Conservation (phyloP, 2,329 filamentous ascomycete genomes). For the Calonectria naviculata region DNA sequence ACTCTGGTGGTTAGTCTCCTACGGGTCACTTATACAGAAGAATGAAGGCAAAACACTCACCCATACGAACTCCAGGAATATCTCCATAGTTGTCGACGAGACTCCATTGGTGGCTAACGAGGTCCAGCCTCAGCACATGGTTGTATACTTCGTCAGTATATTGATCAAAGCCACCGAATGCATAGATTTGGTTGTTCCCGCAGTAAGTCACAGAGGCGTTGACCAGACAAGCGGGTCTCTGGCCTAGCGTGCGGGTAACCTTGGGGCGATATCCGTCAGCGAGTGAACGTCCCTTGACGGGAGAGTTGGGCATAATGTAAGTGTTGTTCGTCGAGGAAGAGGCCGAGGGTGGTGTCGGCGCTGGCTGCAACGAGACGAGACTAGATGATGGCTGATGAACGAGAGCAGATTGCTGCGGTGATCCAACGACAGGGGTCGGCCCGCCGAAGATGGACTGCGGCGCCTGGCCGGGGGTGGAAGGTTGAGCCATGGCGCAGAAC, state of each 20-base stretch:
- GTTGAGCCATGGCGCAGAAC: constrained; percentile 54
- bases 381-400: constrained; percentile 42
- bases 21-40: background rate
- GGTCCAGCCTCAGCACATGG: constrained; percentile 90
- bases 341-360: constrained; percentile 37
- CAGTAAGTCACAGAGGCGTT: constrained; percentile 99
- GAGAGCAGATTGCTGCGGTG: constrained; percentile 36
- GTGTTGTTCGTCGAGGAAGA: constrained; percentile 74
- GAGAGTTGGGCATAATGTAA: constrained; percentile 91
- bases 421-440: constrained; percentile 42
- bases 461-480: constrained; percentile 56
- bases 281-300: constrained; percentile 72
- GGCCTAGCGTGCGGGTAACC: constrained; percentile 81
- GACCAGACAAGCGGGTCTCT: constrained; percentile 91
- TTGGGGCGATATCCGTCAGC: constrained; percentile 85
- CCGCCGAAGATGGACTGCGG: constrained; percentile 61
- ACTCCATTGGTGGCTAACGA: constrained; percentile 91
- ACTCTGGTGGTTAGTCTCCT: constrained; percentile 18
- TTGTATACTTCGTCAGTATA: constrained; percentile 99
- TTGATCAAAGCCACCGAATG: constrained; percentile 98
- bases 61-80: constrained; percentile 97
- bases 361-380: constrained; percentile 39
- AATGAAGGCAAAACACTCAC: constrained; percentile 60
- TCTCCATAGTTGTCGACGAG: constrained; percentile 98
- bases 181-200: constrained; percentile 96